Conservation (phyloP, 169 alveolate species). For the Blepharisma undulans region DNA sequence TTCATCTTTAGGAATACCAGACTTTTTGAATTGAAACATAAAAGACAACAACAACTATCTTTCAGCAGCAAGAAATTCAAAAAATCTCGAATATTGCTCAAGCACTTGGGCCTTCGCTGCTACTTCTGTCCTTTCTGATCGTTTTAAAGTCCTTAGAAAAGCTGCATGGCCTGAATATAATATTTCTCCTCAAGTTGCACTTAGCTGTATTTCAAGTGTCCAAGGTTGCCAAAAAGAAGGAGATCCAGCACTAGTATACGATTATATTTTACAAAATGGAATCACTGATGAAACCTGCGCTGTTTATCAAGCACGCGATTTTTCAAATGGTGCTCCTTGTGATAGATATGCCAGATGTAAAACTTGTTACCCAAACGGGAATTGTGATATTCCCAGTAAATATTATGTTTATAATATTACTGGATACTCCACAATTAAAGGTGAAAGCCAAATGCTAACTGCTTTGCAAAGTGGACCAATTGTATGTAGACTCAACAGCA, state of each 20-base stretch:
- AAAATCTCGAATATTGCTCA: conserved; percentile 73
- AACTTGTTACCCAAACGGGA: conserved; percentile 47
- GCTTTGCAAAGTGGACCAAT: conserved; percentile 75
- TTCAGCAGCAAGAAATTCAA: conserved; percentile 60
- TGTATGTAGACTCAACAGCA: conserved; percentile 66
- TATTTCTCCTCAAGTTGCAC: conserved; percentile 60
- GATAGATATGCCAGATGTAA: conserved; percentile 49
- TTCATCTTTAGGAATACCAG: conserved; percentile 59
- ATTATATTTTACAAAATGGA: conserved; percentile 54
- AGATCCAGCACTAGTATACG: conserved; percentile 49
- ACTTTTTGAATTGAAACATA: conserved; percentile 53
- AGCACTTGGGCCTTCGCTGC: conserved; percentile 82
- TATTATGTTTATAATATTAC: conserved; percentile 53
- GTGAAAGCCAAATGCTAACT: conserved; percentile 66
- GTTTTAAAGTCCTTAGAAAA: conserved; percentile 68
- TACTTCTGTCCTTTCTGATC: conserved; percentile 62
- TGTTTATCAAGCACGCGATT: conserved; percentile 64
- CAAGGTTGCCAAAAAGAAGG: conserved; percentile 76
- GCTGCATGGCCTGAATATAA: conserved; percentile 71
- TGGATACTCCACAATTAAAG: conserved; percentile 56
- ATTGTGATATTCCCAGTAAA: conserved; percentile 53
- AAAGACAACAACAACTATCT: conserved; percentile 62
- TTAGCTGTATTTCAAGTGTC: conserved; percentile 52
- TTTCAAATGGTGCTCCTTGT: conserved; percentile 62
- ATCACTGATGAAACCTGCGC: conserved; percentile 81